These are phyloP conservation scores for Schrenkiella parvula DNA, from an alignment of 345 rosid genomes.

Conservation along the genomic window DNA sequence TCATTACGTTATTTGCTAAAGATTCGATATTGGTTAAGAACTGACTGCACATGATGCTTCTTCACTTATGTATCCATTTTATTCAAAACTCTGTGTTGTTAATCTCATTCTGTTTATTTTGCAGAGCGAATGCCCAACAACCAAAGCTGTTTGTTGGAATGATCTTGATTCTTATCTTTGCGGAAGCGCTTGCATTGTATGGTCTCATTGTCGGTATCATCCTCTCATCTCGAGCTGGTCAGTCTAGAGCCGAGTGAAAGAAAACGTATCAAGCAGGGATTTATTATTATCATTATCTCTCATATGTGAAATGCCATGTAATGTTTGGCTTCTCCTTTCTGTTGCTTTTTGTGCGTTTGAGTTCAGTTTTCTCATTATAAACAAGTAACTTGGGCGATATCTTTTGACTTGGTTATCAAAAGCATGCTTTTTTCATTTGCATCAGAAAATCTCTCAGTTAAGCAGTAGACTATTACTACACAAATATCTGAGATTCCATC, in stretches of 20 bases:
- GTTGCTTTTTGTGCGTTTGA: neutral
- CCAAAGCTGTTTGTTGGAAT: conserved; percentile 90
- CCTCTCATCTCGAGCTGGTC: conserved; percentile 87
- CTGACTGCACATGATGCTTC: neutral
- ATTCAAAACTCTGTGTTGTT: neutral
- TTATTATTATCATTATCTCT: neutral
- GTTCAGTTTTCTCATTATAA: neutral
- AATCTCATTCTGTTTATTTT: neutral
- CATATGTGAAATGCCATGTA: neutral
- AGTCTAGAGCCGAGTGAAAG: conserved; percentile 68
- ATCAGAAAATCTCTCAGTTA: neutral
- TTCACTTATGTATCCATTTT: neutral
- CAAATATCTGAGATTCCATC: neutral
- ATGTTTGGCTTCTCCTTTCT: neutral
- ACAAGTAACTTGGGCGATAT: neutral
- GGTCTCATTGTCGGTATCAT: conserved; percentile 91
- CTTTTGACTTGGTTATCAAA: neutral
- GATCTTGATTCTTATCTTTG: conserved; percentile 93
- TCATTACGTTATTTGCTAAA: neutral
- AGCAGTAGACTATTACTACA: neutral
- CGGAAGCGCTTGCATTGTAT: conserved; percentile 84
- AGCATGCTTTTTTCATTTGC: neutral
- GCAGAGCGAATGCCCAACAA: conserved; percentile 89
- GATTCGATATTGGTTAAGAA: neutral
- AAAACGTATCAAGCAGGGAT: neutral